Evolutionary conservation across 2,329 filamentous ascomycete species (phyloP).

Genomic region (Fusarium sp.): DNA sequence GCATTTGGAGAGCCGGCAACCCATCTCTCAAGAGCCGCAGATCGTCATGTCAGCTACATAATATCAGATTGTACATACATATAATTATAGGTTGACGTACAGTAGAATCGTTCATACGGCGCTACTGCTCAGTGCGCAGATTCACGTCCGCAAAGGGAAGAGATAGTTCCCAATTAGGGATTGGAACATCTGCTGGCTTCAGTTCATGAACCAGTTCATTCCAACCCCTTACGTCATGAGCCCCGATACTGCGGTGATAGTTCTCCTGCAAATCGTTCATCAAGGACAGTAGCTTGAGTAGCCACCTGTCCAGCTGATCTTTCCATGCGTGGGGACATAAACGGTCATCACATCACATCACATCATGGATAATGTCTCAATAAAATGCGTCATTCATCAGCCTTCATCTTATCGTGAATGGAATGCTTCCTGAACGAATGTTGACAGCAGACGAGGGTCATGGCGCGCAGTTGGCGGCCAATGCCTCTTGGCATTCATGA

Average conservation of each 20-base stretch:
- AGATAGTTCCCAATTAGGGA: constrained; percentile 32
- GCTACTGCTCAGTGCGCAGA: constrained; percentile 18
- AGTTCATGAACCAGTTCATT: constrained; percentile 12
- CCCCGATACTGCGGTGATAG: constrained; percentile 6
- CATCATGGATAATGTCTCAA: constrained; percentile 26
- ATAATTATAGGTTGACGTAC: not conserved
- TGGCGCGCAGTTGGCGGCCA: constrained; percentile 2
- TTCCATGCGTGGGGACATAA: constrained; percentile 13
- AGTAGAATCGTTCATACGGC: constrained; percentile 19
- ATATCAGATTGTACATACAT: not conserved
- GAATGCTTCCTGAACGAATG: constrained; percentile 5
- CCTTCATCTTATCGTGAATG: constrained; percentile 9
- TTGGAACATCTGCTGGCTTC: constrained; percentile 13
- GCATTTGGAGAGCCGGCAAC: constrained; percentile 35
- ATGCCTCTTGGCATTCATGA: constrained; percentile 26
- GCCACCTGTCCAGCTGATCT: constrained; percentile 17
- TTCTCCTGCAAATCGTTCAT: not conserved
- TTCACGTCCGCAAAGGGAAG: constrained; percentile 15
- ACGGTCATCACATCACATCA: not conserved
- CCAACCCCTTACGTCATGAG: constrained; percentile 41
- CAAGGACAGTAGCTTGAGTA: not conserved
- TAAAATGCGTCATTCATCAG: constrained; percentile 35
- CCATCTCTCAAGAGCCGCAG: constrained; percentile 31
- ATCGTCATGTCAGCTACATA: constrained; percentile 28
- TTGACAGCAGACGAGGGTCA: constrained; percentile 17